Evolutionary conservation across 306 rosid species (phyloP), one percentile per base, ranked within the genome.

Genomic region (Cucumis cinereus): DNA sequence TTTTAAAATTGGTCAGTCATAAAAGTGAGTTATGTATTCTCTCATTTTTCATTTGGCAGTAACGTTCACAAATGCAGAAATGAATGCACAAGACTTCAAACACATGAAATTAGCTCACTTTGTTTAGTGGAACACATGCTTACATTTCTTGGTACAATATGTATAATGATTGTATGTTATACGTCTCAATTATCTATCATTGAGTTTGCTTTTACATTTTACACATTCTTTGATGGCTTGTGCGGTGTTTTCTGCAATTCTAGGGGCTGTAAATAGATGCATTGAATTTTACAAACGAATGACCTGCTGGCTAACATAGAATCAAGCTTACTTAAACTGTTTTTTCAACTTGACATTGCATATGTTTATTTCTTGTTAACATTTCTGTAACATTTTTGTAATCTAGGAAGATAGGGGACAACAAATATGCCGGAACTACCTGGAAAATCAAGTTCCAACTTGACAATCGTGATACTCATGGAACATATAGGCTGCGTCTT

Each of bases 361-460:
- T 22, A 14, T 54, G 22, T 57, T 47, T 71, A 19, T 6, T 74
- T 74, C 20, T 40, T 74, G 53, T 22, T 41, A 56, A 15, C 47
- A 8, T 10, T 36, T 10, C 16, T 14, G 15, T 35, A 8, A 41
- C 19, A n/a, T 2, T 36, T 56, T 17, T 60, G 61, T 14, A 35
- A 50, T 23, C n/a, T 64, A 93, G 96, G 93, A 89, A 85, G 77
- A 83, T 75, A 74, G 88, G 61, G 4, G 86, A 88, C 62, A 62
- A 77, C 50, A 88, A 88, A 22, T 93, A 87, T 77, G 45, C 83
- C 82, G 89, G 87, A 71, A 84, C 84, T 30, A 84, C 88, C 30
- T 87, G 88, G 90, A 81, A 87, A 73, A 82, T 87, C 36, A 80
- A 47, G 75, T 87, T 10, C 83, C 77, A 73, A 62, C 90, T 91